A percentile compares a stretch with the other conserved stretches of the same genome.
Evolutionary conservation across 768 basidiomycete genomes (phyloP).

Genomic region (Naganishia vaughanmartiniae): DNA sequence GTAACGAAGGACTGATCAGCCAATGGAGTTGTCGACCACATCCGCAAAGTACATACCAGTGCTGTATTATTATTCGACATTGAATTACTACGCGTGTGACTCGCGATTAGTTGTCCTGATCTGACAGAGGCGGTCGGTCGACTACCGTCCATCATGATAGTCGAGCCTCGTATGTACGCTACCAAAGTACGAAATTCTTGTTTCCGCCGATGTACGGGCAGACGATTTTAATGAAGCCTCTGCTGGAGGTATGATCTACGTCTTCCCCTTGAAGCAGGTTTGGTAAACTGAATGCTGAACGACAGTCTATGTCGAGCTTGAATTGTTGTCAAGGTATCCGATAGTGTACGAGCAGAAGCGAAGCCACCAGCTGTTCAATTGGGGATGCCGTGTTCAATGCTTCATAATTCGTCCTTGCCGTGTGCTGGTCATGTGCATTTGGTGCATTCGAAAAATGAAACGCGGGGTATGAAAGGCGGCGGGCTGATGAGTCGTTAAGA

Average conservation of each 20-base stretch:
- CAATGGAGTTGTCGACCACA: background rate
- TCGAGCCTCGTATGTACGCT: background rate
- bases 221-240: background rate
- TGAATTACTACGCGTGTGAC: conserved; percentile 19
- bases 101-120: conserved; percentile 1
- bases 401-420: background rate
- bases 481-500: background rate
- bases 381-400: background rate
- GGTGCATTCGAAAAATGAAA: background rate
- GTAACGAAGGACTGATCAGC: conserved; percentile 36
- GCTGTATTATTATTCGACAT: conserved; percentile 21
- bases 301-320: background rate
- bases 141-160: background rate
- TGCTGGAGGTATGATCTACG: background rate
- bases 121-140: conserved; percentile 4
- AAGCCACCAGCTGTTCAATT: background rate
- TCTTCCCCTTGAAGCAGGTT: background rate
- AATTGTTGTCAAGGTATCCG: background rate
- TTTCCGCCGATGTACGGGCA: background rate
- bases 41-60: background rate
- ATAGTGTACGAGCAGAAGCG: background rate
- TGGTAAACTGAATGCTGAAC: background rate
- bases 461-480: background rate
- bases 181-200: background rate
- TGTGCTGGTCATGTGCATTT: background rate